Conservation (phyloP, 257 asterid genomes). For the Ocimum tenuiflorum region DNA sequence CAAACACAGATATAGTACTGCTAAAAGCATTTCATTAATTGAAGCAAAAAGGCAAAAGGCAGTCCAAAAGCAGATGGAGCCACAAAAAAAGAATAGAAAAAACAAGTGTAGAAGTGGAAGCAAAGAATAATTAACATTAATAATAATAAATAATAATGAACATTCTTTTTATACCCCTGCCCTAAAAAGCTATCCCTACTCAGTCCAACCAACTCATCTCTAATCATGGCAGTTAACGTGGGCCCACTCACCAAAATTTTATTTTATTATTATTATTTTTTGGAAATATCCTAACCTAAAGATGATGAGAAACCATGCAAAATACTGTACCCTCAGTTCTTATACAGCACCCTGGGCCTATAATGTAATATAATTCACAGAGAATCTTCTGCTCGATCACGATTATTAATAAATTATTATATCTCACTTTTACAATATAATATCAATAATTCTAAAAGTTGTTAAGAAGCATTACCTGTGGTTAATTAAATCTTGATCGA, state of each 20-base stretch:
- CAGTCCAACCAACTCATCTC: conserved; percentile 6
- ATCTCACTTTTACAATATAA: neutral
- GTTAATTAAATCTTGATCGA: neutral
- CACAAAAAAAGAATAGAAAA: conserved; percentile 13
- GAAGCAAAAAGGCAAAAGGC: conserved; percentile 12
- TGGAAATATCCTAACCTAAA: no score
- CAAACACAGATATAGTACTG: neutral
- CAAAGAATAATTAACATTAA: conserved; percentile 10
- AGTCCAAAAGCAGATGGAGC: conserved; percentile 21
- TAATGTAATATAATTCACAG: no score
- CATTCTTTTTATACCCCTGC: conserved; percentile 13
- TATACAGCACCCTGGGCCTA: no score
- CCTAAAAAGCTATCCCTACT: conserved; percentile 10
- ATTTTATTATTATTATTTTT: neutral
- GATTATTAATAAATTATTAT: neutral
- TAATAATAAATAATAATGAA: conserved; percentile 5
- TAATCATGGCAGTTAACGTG: conserved; percentile 19
- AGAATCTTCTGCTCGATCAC: neutral
- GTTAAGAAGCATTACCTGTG: neutral
- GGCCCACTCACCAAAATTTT: neutral
- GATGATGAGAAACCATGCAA: no score
- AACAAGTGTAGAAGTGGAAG: conserved; percentile 21
- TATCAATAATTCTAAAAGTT: neutral
- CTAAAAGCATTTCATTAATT: neutral
- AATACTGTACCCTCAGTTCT: no score